Conservation (phyloP, 352 stramenopile genomes). For the Globisporangium barbulae region DNA sequence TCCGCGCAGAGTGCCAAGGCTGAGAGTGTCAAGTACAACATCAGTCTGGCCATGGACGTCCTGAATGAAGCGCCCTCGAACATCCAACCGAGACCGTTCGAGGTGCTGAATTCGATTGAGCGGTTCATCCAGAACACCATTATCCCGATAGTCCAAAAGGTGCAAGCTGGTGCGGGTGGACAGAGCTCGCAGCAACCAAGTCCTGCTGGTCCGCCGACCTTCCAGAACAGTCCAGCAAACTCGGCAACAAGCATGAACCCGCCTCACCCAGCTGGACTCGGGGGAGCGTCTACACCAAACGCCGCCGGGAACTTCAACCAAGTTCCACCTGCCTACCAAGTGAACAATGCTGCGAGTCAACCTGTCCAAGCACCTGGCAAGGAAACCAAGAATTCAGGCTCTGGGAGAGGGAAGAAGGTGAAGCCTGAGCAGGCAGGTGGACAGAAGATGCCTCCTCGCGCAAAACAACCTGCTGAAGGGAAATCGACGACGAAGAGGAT, state of each 20-base stretch:
- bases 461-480: slow-evolving; percentile 5
- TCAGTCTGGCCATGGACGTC: slow-evolving; percentile 64
- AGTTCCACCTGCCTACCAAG: slow-evolving; percentile 2
- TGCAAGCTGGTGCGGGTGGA: slow-evolving; percentile 22
- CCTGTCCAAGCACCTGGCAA: neutral
- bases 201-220: neutral
- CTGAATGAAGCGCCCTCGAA: slow-evolving; percentile 44
- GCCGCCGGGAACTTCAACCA: neutral
- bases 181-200: slow-evolving; percentile 14
- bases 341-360: neutral
- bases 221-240: slow-evolving; percentile 7
- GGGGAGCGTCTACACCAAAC: neutral
- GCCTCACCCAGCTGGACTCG: neutral
- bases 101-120: slow-evolving; percentile 78
- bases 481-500: slow-evolving; percentile 14
- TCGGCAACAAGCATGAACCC: neutral
- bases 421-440: slow-evolving; percentile 8
- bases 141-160: slow-evolving; percentile 70
- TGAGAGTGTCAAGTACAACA: slow-evolving; percentile 81
- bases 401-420: slow-evolving; percentile 15
- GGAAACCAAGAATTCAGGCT: neutral
- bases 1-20: slow-evolving; percentile 65
- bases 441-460: slow-evolving; percentile 14
- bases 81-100: slow-evolving; percentile 51
- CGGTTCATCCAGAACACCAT: slow-evolving; percentile 79